These are phyloP conservation scores for Aspergillus udagawae DNA, from an alignment of 2,329 filamentous ascomycete genomes.

Conservation along the genomic window DNA sequence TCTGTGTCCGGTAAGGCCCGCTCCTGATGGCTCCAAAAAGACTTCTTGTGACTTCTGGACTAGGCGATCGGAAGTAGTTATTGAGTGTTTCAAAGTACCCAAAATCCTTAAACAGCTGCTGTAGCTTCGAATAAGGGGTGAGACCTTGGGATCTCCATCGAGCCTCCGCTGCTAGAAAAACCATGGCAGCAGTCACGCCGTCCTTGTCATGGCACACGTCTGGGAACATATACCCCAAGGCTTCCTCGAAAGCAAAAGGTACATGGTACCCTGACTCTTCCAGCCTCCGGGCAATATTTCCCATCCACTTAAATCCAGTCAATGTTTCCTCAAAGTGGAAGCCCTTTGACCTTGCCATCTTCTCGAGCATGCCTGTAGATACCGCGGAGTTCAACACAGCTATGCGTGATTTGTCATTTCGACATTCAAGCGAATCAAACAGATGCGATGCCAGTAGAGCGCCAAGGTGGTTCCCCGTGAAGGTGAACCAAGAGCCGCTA, in stretches of 20 bases:
- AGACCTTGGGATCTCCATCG: constrained; percentile 50
- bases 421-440: constrained; percentile 43
- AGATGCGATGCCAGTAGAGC: constrained; percentile 57
- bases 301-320: constrained; percentile 67
- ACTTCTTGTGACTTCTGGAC: constrained; percentile 47
- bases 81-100: constrained; percentile 62
- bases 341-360: constrained; percentile 52
- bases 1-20: constrained; percentile 40
- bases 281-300: constrained; percentile 55
- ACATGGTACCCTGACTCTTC: constrained; percentile 48
- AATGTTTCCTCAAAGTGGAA: constrained; percentile 59
- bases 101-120: constrained; percentile 53
- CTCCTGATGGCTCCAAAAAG: constrained; percentile 54
- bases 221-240: constrained; percentile 64
- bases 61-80: constrained; percentile 59
- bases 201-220: constrained; percentile 62
- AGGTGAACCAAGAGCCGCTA: constrained; percentile 54
- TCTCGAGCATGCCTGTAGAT: constrained; percentile 59
- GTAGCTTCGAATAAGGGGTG: constrained; percentile 56
- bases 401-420: constrained; percentile 36
- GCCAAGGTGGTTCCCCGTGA: constrained; percentile 64
- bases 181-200: constrained; percentile 56
- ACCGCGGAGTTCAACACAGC: constrained; percentile 62
- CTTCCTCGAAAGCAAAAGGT: constrained; percentile 61
- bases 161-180: constrained; percentile 55